These are phyloP conservation scores for Leccinum broughii DNA, from an alignment of 768 basidiomycete species.

Conservation along the genomic window DNA sequence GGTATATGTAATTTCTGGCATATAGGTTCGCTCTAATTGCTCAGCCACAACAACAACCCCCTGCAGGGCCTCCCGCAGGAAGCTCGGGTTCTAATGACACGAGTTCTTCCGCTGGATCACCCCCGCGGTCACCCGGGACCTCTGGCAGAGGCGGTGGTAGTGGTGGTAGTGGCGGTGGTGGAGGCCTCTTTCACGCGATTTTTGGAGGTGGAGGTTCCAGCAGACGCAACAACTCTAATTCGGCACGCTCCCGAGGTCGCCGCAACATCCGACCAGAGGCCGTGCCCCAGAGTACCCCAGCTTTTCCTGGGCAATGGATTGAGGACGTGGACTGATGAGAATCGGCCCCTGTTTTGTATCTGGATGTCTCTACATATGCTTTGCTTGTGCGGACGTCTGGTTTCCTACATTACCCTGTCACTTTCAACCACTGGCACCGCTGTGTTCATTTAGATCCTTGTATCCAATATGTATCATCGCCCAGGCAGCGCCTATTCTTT, in stretches of 20 bases:
- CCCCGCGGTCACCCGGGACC: constrained; percentile 18
- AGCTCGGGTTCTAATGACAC: constrained; percentile 13
- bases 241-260: constrained; percentile 12
- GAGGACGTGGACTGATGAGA: constrained; percentile 34
- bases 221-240: constrained; percentile 14
- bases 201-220: constrained; percentile 30
- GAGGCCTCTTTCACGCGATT: constrained; percentile 31
- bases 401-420: constrained; percentile 14
- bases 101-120: constrained; percentile 21
- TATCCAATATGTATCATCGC: constrained; percentile 5
- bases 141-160: constrained; percentile 21
- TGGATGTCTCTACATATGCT: constrained; percentile 2
- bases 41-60: constrained; percentile 50
- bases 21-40: constrained; percentile 64
- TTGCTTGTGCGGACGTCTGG: constrained; percentile 4
- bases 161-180: neutral
- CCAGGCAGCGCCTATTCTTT: neutral
- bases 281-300: constrained; percentile 16
- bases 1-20: constrained; percentile 8
- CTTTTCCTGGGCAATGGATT: constrained; percentile 36
- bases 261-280: constrained; percentile 6
- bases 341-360: neutral
- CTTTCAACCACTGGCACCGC: neutral
- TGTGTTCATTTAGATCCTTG: constrained; percentile 26
- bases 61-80: constrained; percentile 30